phyloP scores from a whole-genome alignment of 306 rosid species.

The Macrotyloma uniflorum region DNA sequence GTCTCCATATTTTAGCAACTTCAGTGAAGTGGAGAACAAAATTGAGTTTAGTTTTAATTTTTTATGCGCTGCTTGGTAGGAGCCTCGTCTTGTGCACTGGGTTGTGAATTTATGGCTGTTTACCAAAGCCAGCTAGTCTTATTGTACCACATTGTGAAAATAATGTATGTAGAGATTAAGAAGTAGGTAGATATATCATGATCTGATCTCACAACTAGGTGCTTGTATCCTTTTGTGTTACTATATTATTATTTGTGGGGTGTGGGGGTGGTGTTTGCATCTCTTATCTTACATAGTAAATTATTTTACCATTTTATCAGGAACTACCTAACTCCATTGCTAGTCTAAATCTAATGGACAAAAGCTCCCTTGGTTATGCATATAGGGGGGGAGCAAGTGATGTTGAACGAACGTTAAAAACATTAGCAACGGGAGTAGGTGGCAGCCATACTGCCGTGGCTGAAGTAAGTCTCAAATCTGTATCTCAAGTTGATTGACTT shows the following conservation, averaged over 20 bases:
- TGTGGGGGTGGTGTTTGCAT: constrained; percentile 20
- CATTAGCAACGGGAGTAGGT: constrained; percentile 51
- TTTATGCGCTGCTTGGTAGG: neutral
- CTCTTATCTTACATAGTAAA: constrained; percentile 26
- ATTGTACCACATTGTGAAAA: constrained; percentile 3
- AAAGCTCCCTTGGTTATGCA: constrained; percentile 49
- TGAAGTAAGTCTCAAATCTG: constrained; percentile 59
- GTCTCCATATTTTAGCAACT: neutral
- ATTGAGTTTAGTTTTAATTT: neutral
- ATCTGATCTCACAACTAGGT: constrained; percentile 6
- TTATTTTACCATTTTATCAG: constrained; percentile 49
- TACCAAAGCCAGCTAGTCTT: neutral
- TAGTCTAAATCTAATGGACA: constrained; percentile 49
- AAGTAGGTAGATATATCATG: constrained; percentile 22
- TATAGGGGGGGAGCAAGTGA: constrained; percentile 60
- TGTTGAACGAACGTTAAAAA: constrained; percentile 70
- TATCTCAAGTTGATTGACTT: constrained; percentile 22
- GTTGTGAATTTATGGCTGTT: neutral
- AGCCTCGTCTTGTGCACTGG: neutral
- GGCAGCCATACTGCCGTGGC: constrained; percentile 46
- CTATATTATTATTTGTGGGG: constrained; percentile 27
- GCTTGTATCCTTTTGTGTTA: neutral
- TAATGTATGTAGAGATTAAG: constrained; percentile 15
- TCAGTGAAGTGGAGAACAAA: neutral
- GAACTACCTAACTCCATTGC: constrained; percentile 53